phyloP scores from a whole-genome alignment of 2,329 filamentous ascomycete species.

The Epichloe glyceriae region DNA sequence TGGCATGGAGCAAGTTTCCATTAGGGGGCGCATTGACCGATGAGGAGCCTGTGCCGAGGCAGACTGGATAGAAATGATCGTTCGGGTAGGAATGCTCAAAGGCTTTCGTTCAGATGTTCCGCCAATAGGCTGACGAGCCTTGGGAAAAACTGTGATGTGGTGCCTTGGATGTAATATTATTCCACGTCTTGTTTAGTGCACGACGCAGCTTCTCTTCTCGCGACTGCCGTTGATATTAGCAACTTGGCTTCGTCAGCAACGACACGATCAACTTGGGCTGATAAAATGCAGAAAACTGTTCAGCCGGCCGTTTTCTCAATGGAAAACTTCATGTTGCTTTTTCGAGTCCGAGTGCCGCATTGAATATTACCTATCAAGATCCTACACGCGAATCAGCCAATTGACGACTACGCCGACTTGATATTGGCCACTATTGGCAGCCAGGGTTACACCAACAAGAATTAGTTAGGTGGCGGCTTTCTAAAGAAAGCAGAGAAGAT shows the following conservation, averaged over 20 bases:
- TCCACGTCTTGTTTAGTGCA: not conserved
- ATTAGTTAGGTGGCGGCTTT: conserved; percentile 5
- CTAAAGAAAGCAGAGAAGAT: not conserved
- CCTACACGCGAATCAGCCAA: not conserved
- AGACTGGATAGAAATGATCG: not conserved
- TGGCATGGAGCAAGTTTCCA: not conserved
- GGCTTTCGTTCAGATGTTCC: not conserved
- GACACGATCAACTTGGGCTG: not conserved
- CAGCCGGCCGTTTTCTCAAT: not conserved
- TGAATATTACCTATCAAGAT: not conserved
- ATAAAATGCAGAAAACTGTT: not conserved
- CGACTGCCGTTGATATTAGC: not conserved
- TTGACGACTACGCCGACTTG: not conserved
- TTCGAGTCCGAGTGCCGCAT: not conserved
- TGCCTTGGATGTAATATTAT: not conserved
- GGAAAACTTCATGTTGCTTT: not conserved
- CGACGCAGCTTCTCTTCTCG: not conserved
- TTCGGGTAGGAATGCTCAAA: not conserved
- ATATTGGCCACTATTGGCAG: conserved; percentile 3
- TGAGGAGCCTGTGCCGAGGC: not conserved
- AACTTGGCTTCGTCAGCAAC: not conserved
- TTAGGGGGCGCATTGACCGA: not conserved
- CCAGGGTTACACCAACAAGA: conserved; percentile 9
- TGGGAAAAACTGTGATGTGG: not conserved
- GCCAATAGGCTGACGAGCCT: not conserved